Evolutionary conservation across 768 basidiomycete species (phyloP), one percentile per base, ranked within the genome.

Genomic region (Tricholoma furcatifolium): DNA sequence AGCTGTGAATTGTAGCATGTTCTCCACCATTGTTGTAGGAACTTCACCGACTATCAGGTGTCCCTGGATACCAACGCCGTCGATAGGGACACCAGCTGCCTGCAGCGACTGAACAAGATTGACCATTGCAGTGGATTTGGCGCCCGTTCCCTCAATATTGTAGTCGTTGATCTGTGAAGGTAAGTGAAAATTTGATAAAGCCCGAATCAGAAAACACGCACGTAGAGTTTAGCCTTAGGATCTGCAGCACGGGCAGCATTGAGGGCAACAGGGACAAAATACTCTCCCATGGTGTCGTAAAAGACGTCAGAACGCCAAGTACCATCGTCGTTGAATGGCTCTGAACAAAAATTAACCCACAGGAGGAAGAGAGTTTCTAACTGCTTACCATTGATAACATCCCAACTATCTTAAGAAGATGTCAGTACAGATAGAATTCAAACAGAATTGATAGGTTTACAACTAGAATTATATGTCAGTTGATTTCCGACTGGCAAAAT

Each of bases 21-120:
- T 79, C 2, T 71, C 64, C 50, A 76, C 68, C 44, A 87, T 63
- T 9, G 68, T 67, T 3, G 74, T 65, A 1, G 82, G 80, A 14
- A 86, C 72, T 55, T 76, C 60, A 18, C 83, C 84, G 23, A 85
- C 77, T 59, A 83, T 79, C 56, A 85, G 70, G 64, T 86, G 85
- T 44, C 71, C 67, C 67, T 85, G 79, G 50, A 84, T 71, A 50
- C 85, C 85, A 42, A 88, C 69, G 34, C 83, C 84, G 60, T 85
- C 78, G 60, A 86, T 71, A 4, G 84, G 83, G 1, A 74, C 74
- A 20, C 75, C 76, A 24, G 70, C 67, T 0, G 69, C 67, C 54
- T 78, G 62, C 44, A 85, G 76, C 17, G 70, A 64, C 51, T 74
- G 69, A 17, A 83, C 75, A 46, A 85, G 77, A 54, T 74, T 76